A percentile compares a stretch with the other conserved stretches of the same genome.
phyloP scores from a whole-genome alignment of 164 flowering plant genomes.

The Tetrastigma voinierianum region DNA sequence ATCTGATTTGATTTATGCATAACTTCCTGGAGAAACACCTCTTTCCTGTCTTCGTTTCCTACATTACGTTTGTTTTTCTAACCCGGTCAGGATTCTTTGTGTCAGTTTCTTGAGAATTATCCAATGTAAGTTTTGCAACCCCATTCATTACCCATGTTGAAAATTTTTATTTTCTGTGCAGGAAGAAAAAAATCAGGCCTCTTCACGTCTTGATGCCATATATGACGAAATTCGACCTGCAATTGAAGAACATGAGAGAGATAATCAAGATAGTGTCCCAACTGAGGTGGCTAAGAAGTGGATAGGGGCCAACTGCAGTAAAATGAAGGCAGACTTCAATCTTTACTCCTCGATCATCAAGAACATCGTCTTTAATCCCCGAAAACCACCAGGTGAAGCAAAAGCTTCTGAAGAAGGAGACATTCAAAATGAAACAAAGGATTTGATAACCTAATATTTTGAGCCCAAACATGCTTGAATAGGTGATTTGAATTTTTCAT shows the following conservation, averaged over 20 bases:
- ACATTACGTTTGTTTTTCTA: no score
- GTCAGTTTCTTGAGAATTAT: not conserved
- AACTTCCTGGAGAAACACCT: no score
- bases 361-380: slow-evolving; percentile 43
- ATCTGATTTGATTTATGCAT: no score
- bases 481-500: not conserved
- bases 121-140: not conserved
- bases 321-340: slow-evolving; percentile 77
- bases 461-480: not conserved
- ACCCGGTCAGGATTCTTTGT: no score
- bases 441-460: slow-evolving; percentile 16
- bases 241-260: slow-evolving; percentile 85
- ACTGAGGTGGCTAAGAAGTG: slow-evolving; percentile 84
- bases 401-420: slow-evolving; percentile 17
- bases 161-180: slow-evolving; percentile 20
- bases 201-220: slow-evolving; percentile 48
- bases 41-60: no score
- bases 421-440: slow-evolving; percentile 16
- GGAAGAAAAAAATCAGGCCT: slow-evolving; percentile 61
- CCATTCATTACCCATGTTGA: not conserved
- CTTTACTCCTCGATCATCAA: slow-evolving; percentile 58
- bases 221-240: slow-evolving; percentile 84
- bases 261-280: slow-evolving; percentile 78
- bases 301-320: slow-evolving; percentile 75
- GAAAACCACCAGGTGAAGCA: slow-evolving; percentile 11